Evolutionary conservation across 176 grass and related monocot genomes (phyloP).

Genomic region (Zizania latifolia): DNA sequence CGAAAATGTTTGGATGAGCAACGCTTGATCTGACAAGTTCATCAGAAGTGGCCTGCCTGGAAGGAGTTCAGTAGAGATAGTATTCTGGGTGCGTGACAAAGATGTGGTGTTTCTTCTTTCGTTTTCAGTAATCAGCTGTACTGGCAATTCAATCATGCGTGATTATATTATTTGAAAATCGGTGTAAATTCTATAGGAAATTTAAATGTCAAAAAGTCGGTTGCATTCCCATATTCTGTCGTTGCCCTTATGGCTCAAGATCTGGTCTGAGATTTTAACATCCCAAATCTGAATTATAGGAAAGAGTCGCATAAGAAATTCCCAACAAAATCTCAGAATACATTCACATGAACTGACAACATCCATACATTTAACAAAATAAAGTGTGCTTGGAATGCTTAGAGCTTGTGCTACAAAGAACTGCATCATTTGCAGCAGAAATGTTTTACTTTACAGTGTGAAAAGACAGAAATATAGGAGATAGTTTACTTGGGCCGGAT

Average conservation of each 20-base stretch:
- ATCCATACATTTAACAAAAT: too few relatives aligned
- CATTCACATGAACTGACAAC: not conserved
- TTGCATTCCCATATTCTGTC: not conserved
- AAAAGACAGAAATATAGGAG: not conserved
- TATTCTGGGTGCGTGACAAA: constrained; percentile 1
- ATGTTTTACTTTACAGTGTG: too few relatives aligned
- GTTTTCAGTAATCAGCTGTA: not conserved
- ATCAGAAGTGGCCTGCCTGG: constrained; percentile 10
- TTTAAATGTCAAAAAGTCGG: not conserved
- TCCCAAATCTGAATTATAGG: not conserved
- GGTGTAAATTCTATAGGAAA: not conserved
- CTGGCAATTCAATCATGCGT: not conserved
- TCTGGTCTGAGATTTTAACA: not conserved
- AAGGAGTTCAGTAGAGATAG: constrained; percentile 18
- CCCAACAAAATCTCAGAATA: too few relatives aligned
- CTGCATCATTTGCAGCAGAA: too few relatives aligned
- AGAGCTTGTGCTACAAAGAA: not conserved
- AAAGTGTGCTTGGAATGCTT: not conserved
- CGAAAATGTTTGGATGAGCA: constrained; percentile 11
- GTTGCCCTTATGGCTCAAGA: not conserved
- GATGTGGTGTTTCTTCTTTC: not conserved
- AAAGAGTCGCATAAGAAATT: not conserved
- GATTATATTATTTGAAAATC: not conserved
- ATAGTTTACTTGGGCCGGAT: not conserved
- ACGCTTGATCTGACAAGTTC: constrained; percentile 9